Conservation (phyloP, 164 flowering plant species). For the Magnolia officinalis region DNA sequence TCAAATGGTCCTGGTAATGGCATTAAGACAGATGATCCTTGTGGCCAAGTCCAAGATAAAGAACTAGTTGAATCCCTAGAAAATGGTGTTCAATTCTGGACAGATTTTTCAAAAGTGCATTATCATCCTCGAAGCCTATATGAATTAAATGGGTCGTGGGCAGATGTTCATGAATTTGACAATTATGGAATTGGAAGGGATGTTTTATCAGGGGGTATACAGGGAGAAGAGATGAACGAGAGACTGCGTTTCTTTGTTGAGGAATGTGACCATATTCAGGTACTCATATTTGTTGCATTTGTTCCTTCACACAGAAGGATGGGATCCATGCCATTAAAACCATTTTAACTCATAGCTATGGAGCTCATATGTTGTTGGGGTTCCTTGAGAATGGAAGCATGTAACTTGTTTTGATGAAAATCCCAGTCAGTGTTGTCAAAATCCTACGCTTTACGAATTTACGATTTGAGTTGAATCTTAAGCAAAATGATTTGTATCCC, state of each 20-base stretch:
- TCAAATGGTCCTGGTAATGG: slow-evolving; percentile 11
- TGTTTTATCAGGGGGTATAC: slow-evolving; percentile 44
- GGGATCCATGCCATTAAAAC: neutral
- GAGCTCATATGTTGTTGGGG: neutral
- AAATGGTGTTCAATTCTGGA: slow-evolving; percentile 68
- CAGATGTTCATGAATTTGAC: slow-evolving; percentile 49
- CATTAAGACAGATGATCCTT: slow-evolving; percentile 17
- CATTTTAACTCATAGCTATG: neutral
- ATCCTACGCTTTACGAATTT: too few species aligned
- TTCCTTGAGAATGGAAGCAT: neutral
- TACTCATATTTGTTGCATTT: slow-evolving; percentile 13
- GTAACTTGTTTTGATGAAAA: neutral
- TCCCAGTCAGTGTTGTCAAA: neutral
- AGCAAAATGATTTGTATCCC: too few species aligned
- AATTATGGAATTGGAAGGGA: slow-evolving; percentile 80
- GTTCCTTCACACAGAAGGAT: neutral
- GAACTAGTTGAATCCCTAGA: slow-evolving; percentile 68
- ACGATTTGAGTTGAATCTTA: too few species aligned
- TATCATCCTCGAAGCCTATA: slow-evolving; percentile 87
- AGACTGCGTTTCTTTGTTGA: slow-evolving; percentile 89
- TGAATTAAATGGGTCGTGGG: slow-evolving; percentile 68
- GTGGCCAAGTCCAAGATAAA: slow-evolving; percentile 41
- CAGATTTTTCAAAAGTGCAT: slow-evolving; percentile 93
- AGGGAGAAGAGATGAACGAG: slow-evolving; percentile 76
- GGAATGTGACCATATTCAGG: slow-evolving; percentile 95